Base-by-base conservation (phyloP, 495 filamentous ascomycete species). In the Bombardia bombarda region DNA sequence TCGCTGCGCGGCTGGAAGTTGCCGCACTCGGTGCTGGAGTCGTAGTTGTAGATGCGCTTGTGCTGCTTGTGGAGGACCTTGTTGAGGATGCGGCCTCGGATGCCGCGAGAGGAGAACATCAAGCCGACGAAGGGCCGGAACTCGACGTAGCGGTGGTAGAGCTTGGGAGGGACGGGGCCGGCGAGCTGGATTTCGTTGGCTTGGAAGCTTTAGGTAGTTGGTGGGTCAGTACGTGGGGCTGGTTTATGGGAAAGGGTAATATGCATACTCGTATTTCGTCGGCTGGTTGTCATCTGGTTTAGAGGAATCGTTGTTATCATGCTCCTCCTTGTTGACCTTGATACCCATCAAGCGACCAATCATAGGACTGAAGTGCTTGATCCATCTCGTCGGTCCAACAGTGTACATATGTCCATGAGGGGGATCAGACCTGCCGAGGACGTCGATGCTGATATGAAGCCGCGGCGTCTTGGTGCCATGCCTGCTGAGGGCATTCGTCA, bases 91-190 rank as follows among this genome's bases (percentile, higher is more conserved):
- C 78, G 77, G 4, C 90, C 90, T 18, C 80, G 71, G 6, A 95
- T 43, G 38, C 88, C 90, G 12, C 71, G 69, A 7, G 78, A 73
- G 16, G 79, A 83, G 62, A 96, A 97, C 80, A 95, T 92, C 26
- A 79, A 77, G 16, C 86, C 86, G 28, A 97, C 83, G 52, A 94
- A 86, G 16, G 90, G 90, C 33, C 77, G 83, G 60, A 96, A 95
- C 56, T 92, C 90, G 34, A 96, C 88, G 62, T 82, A 97, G 46
- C 86, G 81, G 56, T 95, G 88, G 56, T 93, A 93, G 20, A 97
- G 69, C 35, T 76, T 65, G 3, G 72, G 57, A 0, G 90, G 89
- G 0, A 90, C 82, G 0, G 90, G 90, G 0, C 90, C 90, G 18
- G 72, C 68, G 22, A 97, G 74, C 48, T 96, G 90, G 34, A 97